Conservation (phyloP, 1,139 yeast species). For the Diutina ranongensis region DNA sequence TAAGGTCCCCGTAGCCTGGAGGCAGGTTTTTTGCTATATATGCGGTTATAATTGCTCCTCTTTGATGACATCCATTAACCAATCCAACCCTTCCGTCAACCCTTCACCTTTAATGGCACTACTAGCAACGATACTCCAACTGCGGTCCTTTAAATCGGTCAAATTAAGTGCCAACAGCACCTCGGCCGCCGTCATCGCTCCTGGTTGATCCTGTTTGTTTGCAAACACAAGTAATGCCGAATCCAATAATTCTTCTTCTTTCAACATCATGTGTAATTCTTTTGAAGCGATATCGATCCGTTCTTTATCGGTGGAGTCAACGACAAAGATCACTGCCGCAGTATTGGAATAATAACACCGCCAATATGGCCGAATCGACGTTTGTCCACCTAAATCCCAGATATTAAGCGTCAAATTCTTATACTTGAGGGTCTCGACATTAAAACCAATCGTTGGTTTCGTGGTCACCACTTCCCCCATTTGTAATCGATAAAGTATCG, state of each 20-base stretch:
- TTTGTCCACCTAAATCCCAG: constrained; percentile 95
- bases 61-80: constrained; percentile 92
- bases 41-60: constrained; percentile 73
- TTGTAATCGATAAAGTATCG: constrained; percentile 82
- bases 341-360: constrained; percentile 94
- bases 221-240: constrained; percentile 91
- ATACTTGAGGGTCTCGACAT: constrained; percentile 86
- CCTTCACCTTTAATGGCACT: constrained; percentile 97
- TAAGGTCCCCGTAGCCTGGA: too few species aligned
- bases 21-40: too few species aligned
- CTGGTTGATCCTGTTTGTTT: constrained; percentile 94
- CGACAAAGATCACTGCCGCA: constrained; percentile 92
- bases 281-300: constrained; percentile 81
- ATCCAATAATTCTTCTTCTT: constrained; percentile 84
- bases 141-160: constrained; percentile 85
- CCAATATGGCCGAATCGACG: constrained; percentile 96
- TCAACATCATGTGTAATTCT: constrained; percentile 83
- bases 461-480: constrained; percentile 36
- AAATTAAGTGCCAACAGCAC: constrained; percentile 80
- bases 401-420: constrained; percentile 81
- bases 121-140: constrained; percentile 97
- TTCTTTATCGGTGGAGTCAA: constrained; percentile 92
- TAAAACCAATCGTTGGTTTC: constrained; percentile 80
- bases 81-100: constrained; percentile 87
- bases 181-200: constrained; percentile 90